Evolutionary conservation across 441 rosid genomes (phyloP).

Genomic region (Bocquillonia castaneifolia): DNA sequence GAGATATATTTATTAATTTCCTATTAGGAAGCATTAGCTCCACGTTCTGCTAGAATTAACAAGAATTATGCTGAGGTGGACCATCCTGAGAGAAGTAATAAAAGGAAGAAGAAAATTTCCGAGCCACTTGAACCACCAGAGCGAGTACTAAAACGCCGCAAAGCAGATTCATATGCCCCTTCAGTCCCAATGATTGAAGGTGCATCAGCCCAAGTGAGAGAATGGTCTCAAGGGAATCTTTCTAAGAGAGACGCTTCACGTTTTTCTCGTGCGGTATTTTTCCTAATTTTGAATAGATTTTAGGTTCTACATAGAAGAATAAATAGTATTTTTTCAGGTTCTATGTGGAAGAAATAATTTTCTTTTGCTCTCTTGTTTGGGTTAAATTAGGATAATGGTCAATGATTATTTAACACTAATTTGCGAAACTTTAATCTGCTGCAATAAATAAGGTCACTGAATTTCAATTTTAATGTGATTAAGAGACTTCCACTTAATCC

Average conservation of each 20-base stretch:
- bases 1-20: not conserved
- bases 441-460: not conserved
- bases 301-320: not conserved
- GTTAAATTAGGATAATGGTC: not conserved
- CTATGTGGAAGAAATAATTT: too few species aligned
- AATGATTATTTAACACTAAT: not conserved
- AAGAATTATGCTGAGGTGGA: slow-evolving; percentile 87
- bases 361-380: not conserved
- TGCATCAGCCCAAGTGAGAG: slow-evolving; percentile 92
- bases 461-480: too few species aligned
- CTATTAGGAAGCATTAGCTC: slow-evolving; percentile 79
- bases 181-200: slow-evolving; percentile 76
- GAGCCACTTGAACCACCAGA: slow-evolving; percentile 64
- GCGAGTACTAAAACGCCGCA: slow-evolving; percentile 74
- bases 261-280: slow-evolving; percentile 83
- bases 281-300: not conserved
- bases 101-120: slow-evolving; percentile 79
- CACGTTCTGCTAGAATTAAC: slow-evolving; percentile 89
- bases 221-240: slow-evolving; percentile 94
- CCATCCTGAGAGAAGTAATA: slow-evolving; percentile 60
- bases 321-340: not conserved
- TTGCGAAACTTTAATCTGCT: not conserved
- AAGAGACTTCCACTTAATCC: not conserved
- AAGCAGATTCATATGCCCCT: slow-evolving; percentile 61
- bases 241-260: slow-evolving; percentile 96